Evolutionary conservation across 768 basidiomycete genomes (phyloP).

Genomic region (Hericium alpestre): DNA sequence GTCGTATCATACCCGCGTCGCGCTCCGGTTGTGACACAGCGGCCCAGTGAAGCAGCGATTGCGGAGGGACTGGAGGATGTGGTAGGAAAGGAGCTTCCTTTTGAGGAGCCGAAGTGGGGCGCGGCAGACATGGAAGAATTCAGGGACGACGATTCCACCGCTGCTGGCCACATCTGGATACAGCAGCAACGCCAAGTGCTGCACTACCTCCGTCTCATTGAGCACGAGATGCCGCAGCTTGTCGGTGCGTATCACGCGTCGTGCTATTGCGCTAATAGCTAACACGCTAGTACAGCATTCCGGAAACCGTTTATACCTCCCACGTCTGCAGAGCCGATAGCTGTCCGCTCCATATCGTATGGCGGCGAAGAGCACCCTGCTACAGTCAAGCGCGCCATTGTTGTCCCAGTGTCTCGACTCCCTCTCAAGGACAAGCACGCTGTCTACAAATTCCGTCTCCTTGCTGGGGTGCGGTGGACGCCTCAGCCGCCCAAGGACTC

Average conservation of each 20-base stretch:
- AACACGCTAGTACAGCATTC: conserved; percentile 42
- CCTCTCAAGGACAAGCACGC: conserved; percentile 56
- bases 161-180: conserved; percentile 61
- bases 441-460: conserved; percentile 74
- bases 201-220: conserved; percentile 75
- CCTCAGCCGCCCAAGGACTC: conserved; percentile 60
- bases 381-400: conserved; percentile 57
- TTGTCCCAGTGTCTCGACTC: conserved; percentile 64
- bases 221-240: conserved; percentile 80
- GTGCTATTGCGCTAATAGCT: neutral
- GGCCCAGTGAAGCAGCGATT: conserved; percentile 1
- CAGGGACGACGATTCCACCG: conserved; percentile 54
- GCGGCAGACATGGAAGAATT: conserved; percentile 26
- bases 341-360: conserved; percentile 68
- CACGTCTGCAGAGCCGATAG: conserved; percentile 41
- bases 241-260: conserved; percentile 42
- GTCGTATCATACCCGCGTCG: neutral
- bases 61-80: conserved; percentile 15
- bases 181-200: conserved; percentile 65
- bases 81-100: neutral
- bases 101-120: conserved; percentile 2
- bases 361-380: conserved; percentile 69
- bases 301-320: conserved; percentile 74
- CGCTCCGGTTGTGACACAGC: neutral
- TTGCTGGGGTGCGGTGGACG: conserved; percentile 85